Conservation (phyloP, 768 basidiomycete species). For the Agrocybe pediades region DNA sequence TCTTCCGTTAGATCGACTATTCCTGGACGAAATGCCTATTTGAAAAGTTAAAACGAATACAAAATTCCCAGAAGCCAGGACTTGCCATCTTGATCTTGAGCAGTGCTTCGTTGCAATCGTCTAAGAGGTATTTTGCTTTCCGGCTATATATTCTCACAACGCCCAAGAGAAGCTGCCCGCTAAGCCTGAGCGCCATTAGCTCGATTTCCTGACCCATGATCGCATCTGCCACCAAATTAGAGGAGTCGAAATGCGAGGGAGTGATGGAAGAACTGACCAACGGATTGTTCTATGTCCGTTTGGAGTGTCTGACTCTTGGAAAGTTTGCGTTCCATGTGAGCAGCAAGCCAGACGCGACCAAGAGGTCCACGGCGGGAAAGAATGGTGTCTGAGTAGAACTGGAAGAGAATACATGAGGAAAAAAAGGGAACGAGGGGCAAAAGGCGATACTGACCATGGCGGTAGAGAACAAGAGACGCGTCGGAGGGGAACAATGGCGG, state of each 20-base stretch:
- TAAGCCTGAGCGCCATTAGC: slow-evolving; percentile 93
- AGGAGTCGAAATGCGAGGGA: not conserved
- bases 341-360: slow-evolving; percentile 98
- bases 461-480: slow-evolving; percentile 24
- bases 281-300: slow-evolving; percentile 93
- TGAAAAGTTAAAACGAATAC: slow-evolving; percentile 6
- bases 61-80: not conserved
- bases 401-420: not conserved
- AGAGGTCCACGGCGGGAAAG: slow-evolving; percentile 91
- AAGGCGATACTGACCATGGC: slow-evolving; percentile 20
- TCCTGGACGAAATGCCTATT: slow-evolving; percentile 90
- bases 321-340: slow-evolving; percentile 98
- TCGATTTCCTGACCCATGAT: slow-evolving; percentile 95
- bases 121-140: slow-evolving; percentile 96
- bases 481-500: slow-evolving; percentile 8
- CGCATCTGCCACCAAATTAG: slow-evolving; percentile 52
- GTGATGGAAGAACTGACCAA: slow-evolving; percentile 49
- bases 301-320: slow-evolving; percentile 94
- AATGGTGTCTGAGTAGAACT: slow-evolving; percentile 95
- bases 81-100: slow-evolving; percentile 92
- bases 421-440: not conserved
- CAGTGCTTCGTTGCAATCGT: slow-evolving; percentile 97
- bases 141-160: slow-evolving; percentile 97
- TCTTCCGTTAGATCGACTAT: slow-evolving; percentile 96
- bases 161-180: slow-evolving; percentile 93